Evolutionary conservation across 805 yeast species (phyloP), one percentile per base, ranked within the genome.

Genomic region (Wickerhamomyces subpelliculosus): DNA sequence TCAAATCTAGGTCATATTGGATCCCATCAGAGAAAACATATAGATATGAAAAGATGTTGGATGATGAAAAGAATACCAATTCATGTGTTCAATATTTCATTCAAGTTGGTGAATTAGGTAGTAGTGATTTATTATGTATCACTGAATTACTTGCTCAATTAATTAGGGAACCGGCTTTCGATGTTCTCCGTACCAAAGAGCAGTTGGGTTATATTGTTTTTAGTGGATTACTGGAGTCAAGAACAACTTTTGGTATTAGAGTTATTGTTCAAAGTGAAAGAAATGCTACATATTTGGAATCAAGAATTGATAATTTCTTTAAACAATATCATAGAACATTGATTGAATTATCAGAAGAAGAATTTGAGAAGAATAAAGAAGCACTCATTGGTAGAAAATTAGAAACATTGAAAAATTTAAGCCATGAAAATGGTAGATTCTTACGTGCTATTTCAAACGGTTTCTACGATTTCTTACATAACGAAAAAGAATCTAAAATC

Each of bases 151-250:
- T 86, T 34, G 74, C 83, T 0, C 90, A 84, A 44, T 72, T 88
- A 45, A 65, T 83, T 35, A 77, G 74, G 47, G 97, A 90, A 56
- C 97, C 96, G 5, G 84, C 90, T 41, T 93, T 90, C 61, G 81
- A 86, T 54, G 84, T 84, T 45, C 70, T 90, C 41, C 75, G 98
- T 60, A 90, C 98, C 7, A 82, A 86, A 51, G 97, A 90, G 62
- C 97, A 93, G 60, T 70, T 90, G 24, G 98, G 98, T 2, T 90
- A 90, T 53, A 88, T 90, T 45, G 98, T 90, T 0, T 87, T 86
- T 55, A 78, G 93, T 32, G 84, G 94, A 0, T 64, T 73, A 20
- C 67, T 82, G 43, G 70, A 70, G 43, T 74, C 85, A 4, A 73
- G 94, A 54, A 80, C 93, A 18, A 73, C 82, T 6, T 70, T 75